Evolutionary conservation across 2,329 filamentous ascomycete species (phyloP).

Genomic region (Exutisphaerella laricina): DNA sequence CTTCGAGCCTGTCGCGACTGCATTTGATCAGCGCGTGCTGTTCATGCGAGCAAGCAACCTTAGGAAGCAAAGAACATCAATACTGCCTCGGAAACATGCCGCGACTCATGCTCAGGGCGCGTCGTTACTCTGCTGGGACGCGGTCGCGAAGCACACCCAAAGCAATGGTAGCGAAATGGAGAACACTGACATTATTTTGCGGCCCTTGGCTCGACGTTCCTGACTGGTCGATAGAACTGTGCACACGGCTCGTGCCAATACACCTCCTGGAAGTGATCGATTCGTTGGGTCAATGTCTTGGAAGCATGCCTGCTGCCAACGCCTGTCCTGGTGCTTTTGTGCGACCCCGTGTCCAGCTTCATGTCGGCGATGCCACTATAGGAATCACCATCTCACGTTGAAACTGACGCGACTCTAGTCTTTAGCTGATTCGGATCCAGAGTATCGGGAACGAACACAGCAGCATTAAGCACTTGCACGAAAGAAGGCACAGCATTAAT

Average conservation of each 20-base stretch:
- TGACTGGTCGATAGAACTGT: constrained; percentile 2
- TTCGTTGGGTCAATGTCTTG: background rate
- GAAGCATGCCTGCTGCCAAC: constrained; percentile 3
- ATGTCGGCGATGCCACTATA: too few species aligned
- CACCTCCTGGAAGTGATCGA: background rate
- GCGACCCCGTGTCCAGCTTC: too few species aligned
- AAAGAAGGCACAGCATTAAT: background rate
- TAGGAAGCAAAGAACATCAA: too few species aligned
- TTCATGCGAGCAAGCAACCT: too few species aligned
- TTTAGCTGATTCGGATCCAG: too few species aligned
- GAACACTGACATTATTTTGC: background rate
- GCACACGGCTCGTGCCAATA: constrained; percentile 5
- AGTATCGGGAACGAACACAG: background rate
- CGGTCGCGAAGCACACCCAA: background rate
- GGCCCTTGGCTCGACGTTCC: background rate
- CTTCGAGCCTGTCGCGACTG: too few species aligned
- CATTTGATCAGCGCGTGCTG: too few species aligned
- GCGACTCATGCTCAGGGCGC: background rate
- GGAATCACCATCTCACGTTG: too few species aligned
- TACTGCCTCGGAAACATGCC: too few species aligned
- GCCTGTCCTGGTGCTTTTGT: background rate
- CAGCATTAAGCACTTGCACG: background rate
- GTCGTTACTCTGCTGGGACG: background rate
- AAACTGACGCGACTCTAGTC: too few species aligned
- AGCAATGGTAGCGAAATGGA: constrained; percentile 6